A percentile compares a stretch with the other conserved stretches of the same genome.
phyloP scores from a whole-genome alignment of 352 stramenopile genomes.

The Sclerospora graminicola region DNA sequence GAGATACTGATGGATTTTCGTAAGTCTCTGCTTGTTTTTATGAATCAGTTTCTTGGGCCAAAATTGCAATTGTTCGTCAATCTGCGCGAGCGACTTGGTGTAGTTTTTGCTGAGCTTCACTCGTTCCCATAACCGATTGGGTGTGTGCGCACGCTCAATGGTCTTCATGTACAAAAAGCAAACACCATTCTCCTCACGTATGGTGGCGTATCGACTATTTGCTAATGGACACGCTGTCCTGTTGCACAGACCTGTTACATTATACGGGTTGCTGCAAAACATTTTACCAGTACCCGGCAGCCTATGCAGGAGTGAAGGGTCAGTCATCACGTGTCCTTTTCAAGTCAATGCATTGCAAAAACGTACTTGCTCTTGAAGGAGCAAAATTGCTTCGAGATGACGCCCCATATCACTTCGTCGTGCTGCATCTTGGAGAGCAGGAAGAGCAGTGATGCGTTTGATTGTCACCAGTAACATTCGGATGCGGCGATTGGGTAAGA shows the following conservation, averaged over 20 bases:
- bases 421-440: conserved; percentile 68
- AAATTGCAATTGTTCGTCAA: conserved; percentile 96
- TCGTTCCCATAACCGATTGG: conserved; percentile 98
- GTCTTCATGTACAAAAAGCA: conserved; percentile 98
- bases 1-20: conserved; percentile 99
- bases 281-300: conserved; percentile 81
- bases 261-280: conserved; percentile 98
- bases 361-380: conserved; percentile 95
- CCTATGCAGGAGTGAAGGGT: conserved; percentile 2
- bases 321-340: not conserved
- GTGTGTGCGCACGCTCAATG: conserved; percentile 96
- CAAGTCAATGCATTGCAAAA: not conserved
- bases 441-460: no score
- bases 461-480: no score
- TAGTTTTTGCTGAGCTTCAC: conserved; percentile 97
- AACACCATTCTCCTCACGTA: conserved; percentile 94
- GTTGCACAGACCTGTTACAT: conserved; percentile 97
- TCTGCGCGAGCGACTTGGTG: conserved; percentile 88
- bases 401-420: conserved; percentile 98
- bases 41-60: conserved; percentile 97
- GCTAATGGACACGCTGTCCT: conserved; percentile 92
- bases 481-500: no score
- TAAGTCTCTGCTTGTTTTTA: conserved; percentile 98
- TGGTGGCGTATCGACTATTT: conserved; percentile 97
- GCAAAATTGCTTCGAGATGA: conserved; percentile 98